These are phyloP conservation scores for Papilionanthe hybrid DNA, from an alignment of 116 monocot species.

Conservation along the genomic window DNA sequence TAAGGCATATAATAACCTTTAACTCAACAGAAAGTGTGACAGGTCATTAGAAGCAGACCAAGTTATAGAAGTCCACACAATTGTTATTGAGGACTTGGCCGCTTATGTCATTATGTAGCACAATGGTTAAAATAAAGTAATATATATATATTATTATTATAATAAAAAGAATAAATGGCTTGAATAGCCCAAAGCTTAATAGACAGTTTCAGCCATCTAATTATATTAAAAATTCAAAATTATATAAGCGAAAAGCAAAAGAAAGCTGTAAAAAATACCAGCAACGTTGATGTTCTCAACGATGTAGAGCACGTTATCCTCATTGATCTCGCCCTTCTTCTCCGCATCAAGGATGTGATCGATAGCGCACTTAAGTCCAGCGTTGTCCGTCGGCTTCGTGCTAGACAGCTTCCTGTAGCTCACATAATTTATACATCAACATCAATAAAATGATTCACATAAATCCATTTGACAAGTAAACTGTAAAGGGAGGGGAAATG, in stretches of 20 bases:
- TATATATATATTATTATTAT: too few species aligned
- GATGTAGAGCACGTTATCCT: slow-evolving; percentile 86
- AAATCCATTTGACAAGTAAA: neutral
- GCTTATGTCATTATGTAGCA: too few species aligned
- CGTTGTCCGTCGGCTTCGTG: slow-evolving; percentile 33
- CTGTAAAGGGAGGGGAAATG: neutral
- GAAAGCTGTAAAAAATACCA: slow-evolving; percentile 14
- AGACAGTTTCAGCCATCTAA: too few species aligned
- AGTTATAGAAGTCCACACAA: too few species aligned
- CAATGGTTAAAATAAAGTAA: too few species aligned
- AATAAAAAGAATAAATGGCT: too few species aligned
- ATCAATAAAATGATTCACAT: neutral
- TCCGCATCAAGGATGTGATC: slow-evolving; percentile 70
- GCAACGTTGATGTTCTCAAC: slow-evolving; percentile 85
- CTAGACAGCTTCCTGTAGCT: slow-evolving; percentile 44
- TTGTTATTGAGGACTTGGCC: too few species aligned
- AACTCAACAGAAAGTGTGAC: too few species aligned
- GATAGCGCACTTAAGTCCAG: slow-evolving; percentile 61
- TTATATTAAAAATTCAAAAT: too few species aligned
- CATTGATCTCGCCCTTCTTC: slow-evolving; percentile 79
- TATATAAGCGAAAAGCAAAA: neutral
- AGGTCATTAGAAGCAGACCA: too few species aligned
- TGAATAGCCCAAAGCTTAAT: too few species aligned
- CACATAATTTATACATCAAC: neutral
- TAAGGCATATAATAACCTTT: too few species aligned